Conservation (phyloP, 1,284 basidiomycete genomes). For the Austroboletus novae-zelandiae region DNA sequence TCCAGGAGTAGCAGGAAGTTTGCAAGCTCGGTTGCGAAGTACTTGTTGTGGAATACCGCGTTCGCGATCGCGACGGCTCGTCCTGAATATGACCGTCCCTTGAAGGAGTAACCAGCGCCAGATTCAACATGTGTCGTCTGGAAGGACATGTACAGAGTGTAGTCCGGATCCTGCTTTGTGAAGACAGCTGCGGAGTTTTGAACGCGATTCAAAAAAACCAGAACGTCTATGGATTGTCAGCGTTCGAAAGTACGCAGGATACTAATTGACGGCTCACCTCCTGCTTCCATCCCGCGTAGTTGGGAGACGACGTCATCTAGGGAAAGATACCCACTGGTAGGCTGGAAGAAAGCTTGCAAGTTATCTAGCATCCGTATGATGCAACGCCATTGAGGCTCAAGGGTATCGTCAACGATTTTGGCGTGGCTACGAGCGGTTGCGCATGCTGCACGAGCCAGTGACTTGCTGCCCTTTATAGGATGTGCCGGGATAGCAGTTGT, state of each 20-base stretch:
- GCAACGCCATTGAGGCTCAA: background rate
- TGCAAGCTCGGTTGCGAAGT: constrained; percentile 10
- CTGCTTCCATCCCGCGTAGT: background rate
- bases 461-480: background rate
- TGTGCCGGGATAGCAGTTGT: background rate
- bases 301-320: background rate
- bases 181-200: constrained; percentile 26
- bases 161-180: constrained; percentile 10
- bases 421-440: background rate
- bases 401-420: background rate
- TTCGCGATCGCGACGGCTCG: constrained; percentile 3
- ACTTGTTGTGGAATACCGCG: constrained; percentile 2
- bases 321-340: no score
- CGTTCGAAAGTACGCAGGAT: no score
- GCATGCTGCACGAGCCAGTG: background rate
- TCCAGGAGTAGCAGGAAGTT: background rate
- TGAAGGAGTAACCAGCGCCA: no score
- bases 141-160: constrained; percentile 30
- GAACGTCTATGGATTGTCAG: background rate
- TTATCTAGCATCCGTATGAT: background rate
- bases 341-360: background rate
- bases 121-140: constrained; percentile 16
- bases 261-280: background rate
- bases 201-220: background rate
- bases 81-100: background rate